Conservation (phyloP, 2,329 filamentous ascomycete species). For the Alternaria hordeiaustralica region DNA sequence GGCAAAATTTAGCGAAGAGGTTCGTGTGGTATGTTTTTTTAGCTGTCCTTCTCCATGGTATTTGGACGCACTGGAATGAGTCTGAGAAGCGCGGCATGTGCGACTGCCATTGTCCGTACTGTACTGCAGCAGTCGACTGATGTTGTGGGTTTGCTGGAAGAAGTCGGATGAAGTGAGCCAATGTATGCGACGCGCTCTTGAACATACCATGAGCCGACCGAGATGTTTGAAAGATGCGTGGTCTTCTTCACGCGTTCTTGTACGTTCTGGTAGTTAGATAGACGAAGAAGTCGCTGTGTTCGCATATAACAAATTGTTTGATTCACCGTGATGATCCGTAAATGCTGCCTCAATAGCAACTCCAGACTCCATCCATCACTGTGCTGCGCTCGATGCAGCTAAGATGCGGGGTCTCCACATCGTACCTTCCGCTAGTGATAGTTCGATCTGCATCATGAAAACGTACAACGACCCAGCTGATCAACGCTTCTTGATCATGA, state of each 20-base stretch:
- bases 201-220: not conserved
- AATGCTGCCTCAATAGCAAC: rapidly evolving
- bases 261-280: not conserved
- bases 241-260: not conserved
- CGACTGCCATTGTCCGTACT: not conserved
- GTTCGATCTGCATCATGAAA: not conserved
- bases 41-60: not conserved
- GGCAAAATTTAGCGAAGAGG: not conserved
- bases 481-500: not conserved
- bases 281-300: not conserved
- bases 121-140: not conserved
- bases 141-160: not conserved
- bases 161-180: rapidly evolving
- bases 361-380: not conserved
- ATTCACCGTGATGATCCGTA: not conserved
- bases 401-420: constrained; percentile 14
- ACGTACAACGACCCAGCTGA: not conserved
- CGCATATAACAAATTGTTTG: not conserved
- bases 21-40: not conserved
- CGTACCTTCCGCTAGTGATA: not conserved
- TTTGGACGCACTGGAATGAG: not conserved
- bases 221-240: rapidly evolving
- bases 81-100: not conserved
- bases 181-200: not conserved
- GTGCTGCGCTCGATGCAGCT: not conserved